Base-by-base conservation (phyloP, 208 protist genomes). In the Borovskyia barvae region DNA sequence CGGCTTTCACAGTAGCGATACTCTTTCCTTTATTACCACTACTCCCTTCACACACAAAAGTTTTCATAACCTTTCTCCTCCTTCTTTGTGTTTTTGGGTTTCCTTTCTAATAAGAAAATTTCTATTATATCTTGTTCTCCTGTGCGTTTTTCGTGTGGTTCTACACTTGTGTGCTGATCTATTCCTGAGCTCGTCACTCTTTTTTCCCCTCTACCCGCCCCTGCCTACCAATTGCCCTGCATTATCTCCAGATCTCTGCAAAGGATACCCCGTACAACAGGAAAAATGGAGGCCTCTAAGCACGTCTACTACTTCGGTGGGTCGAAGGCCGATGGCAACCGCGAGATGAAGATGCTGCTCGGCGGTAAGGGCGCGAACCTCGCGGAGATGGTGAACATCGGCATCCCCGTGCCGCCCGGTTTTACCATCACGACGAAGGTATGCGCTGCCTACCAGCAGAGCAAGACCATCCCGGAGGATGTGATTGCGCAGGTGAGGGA, bases 361-460 rank as follows among this genome's bases (percentile, higher is more conserved):
- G 95, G 95, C 48, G 94, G 93, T 20, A 98, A 98, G 70, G 95
- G 95, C 35, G 91, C 87, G 33, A 95, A 96, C 68, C 87, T 98
- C 25, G 77, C 83, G 30, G 87, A 97, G 66, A 97, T 98, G 90
- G 82, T 81, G 36, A 95, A 91, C 56, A 71, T 97, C 28, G 93
- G 92, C 33, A 84, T 97, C 30, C 91, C 93, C 7, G 92, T 97
- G 15, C 94, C 94, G 11, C 92, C 87, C 30, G 94, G 94, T 46
- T 98, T 97, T 68, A 96, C 90, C 41, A 97, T 98, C 69, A 96
- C 90, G 17, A 97, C 94, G 24, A 78, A 92, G 42, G 79, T 80
- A 19, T 97, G 93, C 48, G 75, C 66, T 15, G 82, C 68, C 39
- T 92, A 89, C 63, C 84, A 92, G 64, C n/a, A 75, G 30, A 72